Evolutionary conservation across 495 filamentous ascomycete genomes (phyloP), one percentile per base, ranked within the genome.

Genomic region (Filosporella fistucella): DNA sequence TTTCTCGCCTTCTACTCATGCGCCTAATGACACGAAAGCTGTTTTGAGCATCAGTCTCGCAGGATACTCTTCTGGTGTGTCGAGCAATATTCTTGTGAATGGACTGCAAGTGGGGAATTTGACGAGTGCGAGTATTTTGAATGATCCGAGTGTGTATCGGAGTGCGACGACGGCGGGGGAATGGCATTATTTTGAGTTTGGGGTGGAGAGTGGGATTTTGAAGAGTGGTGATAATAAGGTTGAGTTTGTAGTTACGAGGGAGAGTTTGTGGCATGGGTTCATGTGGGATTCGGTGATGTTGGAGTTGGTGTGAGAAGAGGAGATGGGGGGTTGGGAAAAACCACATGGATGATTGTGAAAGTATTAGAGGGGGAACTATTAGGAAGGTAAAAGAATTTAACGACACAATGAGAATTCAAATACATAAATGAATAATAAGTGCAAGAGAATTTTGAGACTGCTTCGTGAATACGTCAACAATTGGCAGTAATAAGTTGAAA

Each of bases 1-100:
- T 11, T 33, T 63, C 41, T 37, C 45, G n/a, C 20, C 52, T 12
- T 11, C 12, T 13, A 17, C 35, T 5, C 25, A 41, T 1, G 2
- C 7, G 13, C 16, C 7, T 1, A 39, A 40, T 16, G 42, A 56
- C 10, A 28, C 16, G 2, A 30, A 40, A 3, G 48, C 50, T 4
- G 35, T 58, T 3, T 47, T 68, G n/a, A 54, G 54, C 4, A 56
- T 63, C 0, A 55, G 50, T 14, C 38, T 68, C 13, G 65, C 65
- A 6, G 63, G 63, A 1, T 68, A 62, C 42, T 58, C 57, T 14
- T 53, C 38, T 18, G 62, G 55, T 13, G 55, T 45, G 11, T 47
- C 13, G 14, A 45, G 47, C 20, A 53, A 51, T 14, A 60, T 65
- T 22, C 45, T 52, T 4, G 46, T 57, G 8, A 62, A 63, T 41